phyloP scores from a whole-genome alignment of 2,329 filamentous ascomycete species.

The Atkinsonella texensis region DNA sequence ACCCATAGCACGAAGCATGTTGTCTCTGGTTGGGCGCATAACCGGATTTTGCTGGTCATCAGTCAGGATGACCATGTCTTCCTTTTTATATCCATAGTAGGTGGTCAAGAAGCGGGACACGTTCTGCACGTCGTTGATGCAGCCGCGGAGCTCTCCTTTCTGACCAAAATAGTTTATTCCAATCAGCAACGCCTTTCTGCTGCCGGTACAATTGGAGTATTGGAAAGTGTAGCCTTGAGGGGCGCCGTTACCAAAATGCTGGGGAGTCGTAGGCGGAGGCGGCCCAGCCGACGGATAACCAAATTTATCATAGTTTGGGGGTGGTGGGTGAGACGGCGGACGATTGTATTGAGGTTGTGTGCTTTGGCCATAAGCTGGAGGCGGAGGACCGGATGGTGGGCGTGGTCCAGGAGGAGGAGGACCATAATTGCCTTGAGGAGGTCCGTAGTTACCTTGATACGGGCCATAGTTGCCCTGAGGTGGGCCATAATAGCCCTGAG shows the following conservation, averaged over 20 bases:
- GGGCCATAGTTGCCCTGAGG: conserved; percentile 12
- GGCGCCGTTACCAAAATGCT: conserved; percentile 55
- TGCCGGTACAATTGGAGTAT: conserved; percentile 63
- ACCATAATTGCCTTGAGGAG: conserved; percentile 9
- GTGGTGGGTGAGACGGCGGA: conserved; percentile 27
- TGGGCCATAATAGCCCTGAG: conserved; percentile 14
- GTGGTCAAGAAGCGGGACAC: conserved; percentile 59
- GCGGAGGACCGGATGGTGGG: conserved; percentile 10
- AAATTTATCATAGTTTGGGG: conserved; percentile 31
- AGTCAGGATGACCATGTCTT: conserved; percentile 71
- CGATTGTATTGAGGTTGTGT: conserved; percentile 7
- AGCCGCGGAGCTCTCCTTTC: conserved; percentile 58
- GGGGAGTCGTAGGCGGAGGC: conserved; percentile 36
- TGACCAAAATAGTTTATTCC: conserved; percentile 75
- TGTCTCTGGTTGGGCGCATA: conserved; percentile 62
- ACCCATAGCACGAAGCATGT: conserved; percentile 63
- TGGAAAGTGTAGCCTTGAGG: conserved; percentile 60
- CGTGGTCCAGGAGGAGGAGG: conserved; percentile 12
- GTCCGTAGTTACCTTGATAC: conserved; percentile 14
- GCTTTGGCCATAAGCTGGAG: conserved; percentile 10
- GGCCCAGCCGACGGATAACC: conserved; percentile 31
- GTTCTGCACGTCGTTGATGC: conserved; percentile 73
- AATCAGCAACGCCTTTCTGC: conserved; percentile 62
- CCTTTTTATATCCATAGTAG: conserved; percentile 57
- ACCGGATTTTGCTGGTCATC: conserved; percentile 61